Evolutionary conservation across 2,329 filamentous ascomycete genomes (phyloP), one percentile per base, ranked within the genome.

Genomic region (Diplodia corticola): DNA sequence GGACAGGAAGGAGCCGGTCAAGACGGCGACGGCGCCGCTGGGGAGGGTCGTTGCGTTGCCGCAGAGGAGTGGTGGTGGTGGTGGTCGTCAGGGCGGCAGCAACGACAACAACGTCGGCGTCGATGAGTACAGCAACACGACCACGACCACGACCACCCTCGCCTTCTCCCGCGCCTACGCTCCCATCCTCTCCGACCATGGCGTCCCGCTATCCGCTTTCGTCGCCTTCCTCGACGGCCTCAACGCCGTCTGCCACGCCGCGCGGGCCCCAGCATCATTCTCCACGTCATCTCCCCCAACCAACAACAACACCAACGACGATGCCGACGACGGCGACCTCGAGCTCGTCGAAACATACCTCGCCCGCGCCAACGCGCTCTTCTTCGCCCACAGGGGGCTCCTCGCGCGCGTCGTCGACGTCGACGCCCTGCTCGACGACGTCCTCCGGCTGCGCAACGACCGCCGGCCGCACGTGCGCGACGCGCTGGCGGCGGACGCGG

Each of bases 161-260:
- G 7, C 70, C 69, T 12, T 68, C 24, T 37, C 67, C 68, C 69
- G 74, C 60, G 70, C 73, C 13, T 77, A 77, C 60, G 71, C 74
- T 0, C 71, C 76, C 64, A 67, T 71, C 0, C 53, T 77, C 5
- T 72, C 74, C 40, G 64, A 70, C 1, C 75, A 75, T 67, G 73
- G 71, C 12, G 72, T 77, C 13, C 68, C 68, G 5, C 71, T 72
- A 10, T 70, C 70, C 2, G 71, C 76, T 26, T 77, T 77, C 63
- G 65, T 71, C 10, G 73, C 73, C 13, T 77, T 77, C 63, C 57
- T 77, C 9, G 72, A 77, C 35, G 75, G 75, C 6, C 67, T 77
- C 5, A 77, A 77, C 48, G 69, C 71, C 24, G 67, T 77, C 9
- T 73, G 71, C 51, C 53, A 63, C 20, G 69, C 69, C 5, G 68